Base-by-base conservation (phyloP, 1,284 basidiomycete genomes). In the Chalciporus sp. region DNA sequence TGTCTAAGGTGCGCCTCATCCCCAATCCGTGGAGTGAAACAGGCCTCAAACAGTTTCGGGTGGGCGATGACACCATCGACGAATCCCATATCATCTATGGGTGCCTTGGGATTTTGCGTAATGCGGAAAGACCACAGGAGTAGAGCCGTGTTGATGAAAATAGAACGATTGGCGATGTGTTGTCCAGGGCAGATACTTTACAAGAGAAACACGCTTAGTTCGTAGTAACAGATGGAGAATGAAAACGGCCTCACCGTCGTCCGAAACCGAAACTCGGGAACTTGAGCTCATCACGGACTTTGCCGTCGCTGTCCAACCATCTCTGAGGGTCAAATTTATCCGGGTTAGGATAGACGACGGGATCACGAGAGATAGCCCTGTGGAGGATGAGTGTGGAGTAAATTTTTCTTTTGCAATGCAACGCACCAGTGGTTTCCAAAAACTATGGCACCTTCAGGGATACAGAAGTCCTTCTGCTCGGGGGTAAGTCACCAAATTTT, bases 61-160 rank as follows among this genome's bases (percentile, higher is more conserved):
- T 84, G 84, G 0, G 78, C 74, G 57, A 85, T 81, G 12, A 82
- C 78, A 1, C 77, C 79, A 56, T 84, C 81, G 14, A 80, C 80
- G 57, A 86, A 84, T 1, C 75, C 83, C 49, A 77, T 67, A 16
- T 74, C 74, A 59, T 87, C 79, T 48, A 88, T 85, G 0, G 83
- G 82, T 2, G 72, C 69, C 1, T 68, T 63, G 0, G 79, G 77
- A 61, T 87, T 82, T 41, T 77, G 62, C 4, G 70, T 70, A 20
- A 88, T 72, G 0, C 68, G 73, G 73, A 87, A 87, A 0, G 84
- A 80, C 84, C 85, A 87, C 33, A 84, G 67, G 0, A 83, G 70
- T 12, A 85, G 72, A 1, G 83, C 82, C 0, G 81, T 77, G 55
- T 84, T 87, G 55, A 88, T 72, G 58, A 82, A 83, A 3, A 86